phyloP scores from a whole-genome alignment of 2,329 filamentous ascomycete species.

The Fusarium hostae region DNA sequence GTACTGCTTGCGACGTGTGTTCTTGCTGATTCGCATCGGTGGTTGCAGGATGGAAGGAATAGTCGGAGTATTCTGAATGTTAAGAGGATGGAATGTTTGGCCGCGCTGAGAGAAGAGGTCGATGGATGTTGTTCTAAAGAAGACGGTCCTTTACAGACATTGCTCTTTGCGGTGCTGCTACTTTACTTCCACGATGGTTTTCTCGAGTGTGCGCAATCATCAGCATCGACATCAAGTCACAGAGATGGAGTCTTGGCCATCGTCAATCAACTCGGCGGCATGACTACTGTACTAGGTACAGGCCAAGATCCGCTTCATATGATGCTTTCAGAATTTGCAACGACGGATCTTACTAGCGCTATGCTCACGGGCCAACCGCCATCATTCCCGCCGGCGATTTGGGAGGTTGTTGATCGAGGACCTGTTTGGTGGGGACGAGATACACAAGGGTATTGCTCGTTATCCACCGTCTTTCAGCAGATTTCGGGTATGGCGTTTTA shows the following conservation, averaged over 20 bases:
- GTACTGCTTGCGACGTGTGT: constrained; percentile 49
- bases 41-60: constrained; percentile 47
- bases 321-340: constrained; percentile 57
- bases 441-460: constrained; percentile 48
- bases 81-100: constrained; percentile 47
- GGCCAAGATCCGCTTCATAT: constrained; percentile 49
- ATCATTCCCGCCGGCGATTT: constrained; percentile 51
- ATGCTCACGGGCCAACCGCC: constrained; percentile 53
- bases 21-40: constrained; percentile 47
- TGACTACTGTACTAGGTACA: constrained; percentile 37
- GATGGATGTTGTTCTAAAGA: constrained; percentile 47
- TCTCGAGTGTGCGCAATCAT: constrained; percentile 48
- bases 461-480: constrained; percentile 50
- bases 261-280: constrained; percentile 47
- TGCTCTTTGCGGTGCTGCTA: constrained; percentile 55
- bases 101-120: constrained; percentile 48
- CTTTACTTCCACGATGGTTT: constrained; percentile 56
- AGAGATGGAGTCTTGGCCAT: constrained; percentile 52
- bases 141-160: constrained; percentile 46
- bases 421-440: constrained; percentile 57
- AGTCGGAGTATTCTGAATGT: constrained; percentile 41
- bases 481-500: constrained; percentile 47
- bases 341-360: constrained; percentile 56
- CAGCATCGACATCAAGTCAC: constrained; percentile 50
- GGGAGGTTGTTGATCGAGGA: constrained; percentile 53